These are phyloP conservation scores for Chrysoporthe cubensis DNA, from an alignment of 2,329 filamentous ascomycete genomes.

Conservation along the genomic window DNA sequence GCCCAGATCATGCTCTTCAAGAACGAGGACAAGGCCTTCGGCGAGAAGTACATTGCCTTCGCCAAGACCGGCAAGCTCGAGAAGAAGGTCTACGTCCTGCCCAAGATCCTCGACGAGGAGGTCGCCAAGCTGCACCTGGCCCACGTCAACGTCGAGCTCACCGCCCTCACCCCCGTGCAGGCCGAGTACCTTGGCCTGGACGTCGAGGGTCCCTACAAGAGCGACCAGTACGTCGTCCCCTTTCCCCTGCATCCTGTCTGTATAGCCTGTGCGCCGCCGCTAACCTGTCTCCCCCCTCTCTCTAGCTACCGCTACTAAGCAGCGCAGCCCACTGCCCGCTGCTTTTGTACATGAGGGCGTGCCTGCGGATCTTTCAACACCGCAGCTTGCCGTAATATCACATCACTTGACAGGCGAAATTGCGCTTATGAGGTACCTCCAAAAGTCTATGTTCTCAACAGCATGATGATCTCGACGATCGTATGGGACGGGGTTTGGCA, in stretches of 20 bases:
- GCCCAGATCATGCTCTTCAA: conserved; percentile 99
- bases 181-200: conserved; percentile 92
- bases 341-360: conserved; percentile 31
- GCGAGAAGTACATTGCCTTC: conserved; percentile 95
- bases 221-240: conserved; percentile 73
- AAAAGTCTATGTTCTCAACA: conserved; percentile 38
- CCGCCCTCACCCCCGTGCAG: conserved; percentile 81
- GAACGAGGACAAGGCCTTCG: conserved; percentile 82
- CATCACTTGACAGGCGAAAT: conserved; percentile 8
- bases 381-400: conserved; percentile 19
- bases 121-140: conserved; percentile 91
- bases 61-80: conserved; percentile 89
- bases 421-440: conserved; percentile 12
- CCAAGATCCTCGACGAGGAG: conserved; percentile 99
- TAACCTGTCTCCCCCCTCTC: conserved; percentile 33
- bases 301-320: conserved; percentile 70
- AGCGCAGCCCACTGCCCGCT: conserved; percentile 18
- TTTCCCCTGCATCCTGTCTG: background rate
- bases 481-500: conserved; percentile 14
- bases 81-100: conserved; percentile 91
- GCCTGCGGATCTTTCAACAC: conserved; percentile 27
- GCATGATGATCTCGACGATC: conserved; percentile 31
- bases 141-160: conserved; percentile 94
- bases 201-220: conserved; percentile 92
- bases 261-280: conserved; percentile 24